phyloP scores from a whole-genome alignment of 208 protist species.

The Trypanosoma platydactyli region DNA sequence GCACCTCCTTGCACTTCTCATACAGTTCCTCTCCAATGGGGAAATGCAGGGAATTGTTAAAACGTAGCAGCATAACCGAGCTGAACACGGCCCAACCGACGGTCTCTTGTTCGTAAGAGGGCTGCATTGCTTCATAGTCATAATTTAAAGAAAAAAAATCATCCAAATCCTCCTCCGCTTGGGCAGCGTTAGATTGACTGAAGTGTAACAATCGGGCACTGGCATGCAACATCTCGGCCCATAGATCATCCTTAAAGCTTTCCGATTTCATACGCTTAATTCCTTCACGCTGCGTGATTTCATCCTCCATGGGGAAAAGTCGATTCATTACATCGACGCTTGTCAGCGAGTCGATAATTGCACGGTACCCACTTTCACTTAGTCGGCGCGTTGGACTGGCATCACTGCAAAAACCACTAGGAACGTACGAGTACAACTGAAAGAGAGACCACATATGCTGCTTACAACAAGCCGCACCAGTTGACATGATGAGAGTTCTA shows the following conservation, averaged over 20 bases:
- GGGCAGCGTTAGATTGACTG: too few relatives aligned
- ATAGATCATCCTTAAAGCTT: constrained; percentile 20
- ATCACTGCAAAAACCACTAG: not conserved
- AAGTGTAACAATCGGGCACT: constrained; percentile 3
- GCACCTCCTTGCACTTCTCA: not conserved
- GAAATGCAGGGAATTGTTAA: constrained; percentile 4
- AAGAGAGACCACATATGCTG: constrained; percentile 52
- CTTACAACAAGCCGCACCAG: constrained; percentile 26
- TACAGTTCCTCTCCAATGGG: not conserved
- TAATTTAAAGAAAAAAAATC: not conserved
- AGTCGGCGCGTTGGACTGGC: constrained; percentile 4
- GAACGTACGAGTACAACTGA: constrained; percentile 34
- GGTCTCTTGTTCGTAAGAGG: constrained; percentile 1
- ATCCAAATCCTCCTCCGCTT: not conserved
- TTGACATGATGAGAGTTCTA: not conserved
- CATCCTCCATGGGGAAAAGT: constrained; percentile 12
- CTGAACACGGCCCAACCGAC: constrained; percentile 12
- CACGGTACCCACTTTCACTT: constrained; percentile 23
- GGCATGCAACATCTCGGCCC: constrained; percentile 13
- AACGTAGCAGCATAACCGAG: constrained; percentile 8
- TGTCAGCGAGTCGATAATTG: constrained; percentile 18
- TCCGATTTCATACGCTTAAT: constrained; percentile 13
- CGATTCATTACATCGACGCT: constrained; percentile 14
- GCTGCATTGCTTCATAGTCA: constrained; percentile 14
- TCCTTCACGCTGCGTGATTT: constrained; percentile 13